Evolutionary conservation across 441 rosid species (phyloP).

Genomic region (Gossypium schwendimanii): DNA sequence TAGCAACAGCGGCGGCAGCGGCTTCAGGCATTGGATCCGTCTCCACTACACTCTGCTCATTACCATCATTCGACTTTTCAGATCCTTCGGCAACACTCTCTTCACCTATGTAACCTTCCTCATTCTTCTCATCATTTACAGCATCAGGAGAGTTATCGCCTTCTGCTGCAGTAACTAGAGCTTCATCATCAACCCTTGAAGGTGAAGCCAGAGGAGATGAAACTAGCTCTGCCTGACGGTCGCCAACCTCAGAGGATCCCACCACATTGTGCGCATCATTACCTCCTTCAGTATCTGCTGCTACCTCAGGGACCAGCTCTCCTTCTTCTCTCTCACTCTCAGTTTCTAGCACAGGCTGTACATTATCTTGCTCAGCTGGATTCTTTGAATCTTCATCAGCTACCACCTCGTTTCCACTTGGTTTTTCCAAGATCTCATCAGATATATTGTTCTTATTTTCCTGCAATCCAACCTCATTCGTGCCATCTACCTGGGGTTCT

Average conservation of each 20-base stretch:
- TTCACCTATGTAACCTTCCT: conserved; percentile 55
- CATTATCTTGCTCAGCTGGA: conserved; percentile 44
- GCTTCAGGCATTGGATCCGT: conserved; percentile 37
- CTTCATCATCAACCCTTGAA: conserved; percentile 45
- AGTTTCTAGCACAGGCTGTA: conserved; percentile 33
- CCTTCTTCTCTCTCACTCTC: conserved; percentile 89
- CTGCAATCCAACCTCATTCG: conserved; percentile 38
- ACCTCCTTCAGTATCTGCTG: conserved; percentile 58
- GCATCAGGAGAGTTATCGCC: conserved; percentile 46
- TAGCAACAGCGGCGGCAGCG: conserved; percentile 14
- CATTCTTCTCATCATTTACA: conserved; percentile 53
- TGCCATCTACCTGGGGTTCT: conserved; percentile 39
- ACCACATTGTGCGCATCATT: conserved; percentile 30
- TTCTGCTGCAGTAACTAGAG: conserved; percentile 35
- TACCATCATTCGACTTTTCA: conserved; percentile 46
- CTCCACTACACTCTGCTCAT: conserved; percentile 37
- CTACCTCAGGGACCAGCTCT: conserved; percentile 52
- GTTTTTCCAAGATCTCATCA: conserved; percentile 45
- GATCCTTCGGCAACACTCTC: conserved; percentile 42
- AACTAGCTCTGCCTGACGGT: conserved; percentile 34
- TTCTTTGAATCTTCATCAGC: conserved; percentile 45
- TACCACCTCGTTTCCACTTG: conserved; percentile 35
- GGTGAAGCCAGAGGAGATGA: conserved; percentile 62
- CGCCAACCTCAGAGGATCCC: conserved; percentile 57
- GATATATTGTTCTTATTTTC: conserved; percentile 30